These are phyloP conservation scores for Metahyphopichia silvanorum DNA, from an alignment of 805 yeast species.

Conservation along the genomic window DNA sequence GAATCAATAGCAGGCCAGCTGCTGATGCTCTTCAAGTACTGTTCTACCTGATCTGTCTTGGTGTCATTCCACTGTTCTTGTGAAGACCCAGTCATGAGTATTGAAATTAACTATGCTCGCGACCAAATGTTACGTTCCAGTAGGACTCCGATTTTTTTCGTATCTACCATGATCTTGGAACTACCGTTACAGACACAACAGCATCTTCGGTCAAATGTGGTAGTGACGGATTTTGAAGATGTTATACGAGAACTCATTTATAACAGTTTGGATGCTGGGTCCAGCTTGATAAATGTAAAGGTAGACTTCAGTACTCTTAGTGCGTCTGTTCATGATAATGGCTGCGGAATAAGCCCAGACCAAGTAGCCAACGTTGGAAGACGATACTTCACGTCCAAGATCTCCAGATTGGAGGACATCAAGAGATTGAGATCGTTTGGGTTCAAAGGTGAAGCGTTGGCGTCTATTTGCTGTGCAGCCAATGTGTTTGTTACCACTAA, in stretches of 20 bases:
- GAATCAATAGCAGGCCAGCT: not conserved
- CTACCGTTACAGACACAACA: too few relatives aligned
- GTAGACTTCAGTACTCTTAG: conserved; percentile 29
- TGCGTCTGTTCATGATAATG: conserved; percentile 60
- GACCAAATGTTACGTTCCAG: too few relatives aligned
- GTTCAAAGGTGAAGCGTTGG: conserved; percentile 70
- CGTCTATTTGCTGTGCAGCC: conserved; percentile 49
- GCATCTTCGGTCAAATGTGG: conserved; percentile 29
- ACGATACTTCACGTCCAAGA: conserved; percentile 56
- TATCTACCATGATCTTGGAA: too few relatives aligned
- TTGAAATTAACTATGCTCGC: too few relatives aligned
- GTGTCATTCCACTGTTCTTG: not conserved
- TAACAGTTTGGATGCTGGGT: conserved; percentile 55
- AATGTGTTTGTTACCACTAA: conserved; percentile 49
- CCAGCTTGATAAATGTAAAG: conserved; percentile 33
- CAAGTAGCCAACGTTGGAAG: conserved; percentile 48
- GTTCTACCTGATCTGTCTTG: not conserved
- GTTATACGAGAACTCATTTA: conserved; percentile 50
- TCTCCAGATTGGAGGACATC: conserved; percentile 35
- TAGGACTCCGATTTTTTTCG: too few relatives aligned
- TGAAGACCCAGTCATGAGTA: too few relatives aligned
- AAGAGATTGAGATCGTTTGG: conserved; percentile 48
- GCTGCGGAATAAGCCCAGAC: conserved; percentile 56
- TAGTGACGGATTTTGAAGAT: conserved; percentile 31
- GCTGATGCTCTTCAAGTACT: not conserved